A percentile compares a stretch with the other conserved stretches of the same genome.
phyloP scores from a whole-genome alignment of 805 yeast species.

The Candida ipomoeae region DNA sequence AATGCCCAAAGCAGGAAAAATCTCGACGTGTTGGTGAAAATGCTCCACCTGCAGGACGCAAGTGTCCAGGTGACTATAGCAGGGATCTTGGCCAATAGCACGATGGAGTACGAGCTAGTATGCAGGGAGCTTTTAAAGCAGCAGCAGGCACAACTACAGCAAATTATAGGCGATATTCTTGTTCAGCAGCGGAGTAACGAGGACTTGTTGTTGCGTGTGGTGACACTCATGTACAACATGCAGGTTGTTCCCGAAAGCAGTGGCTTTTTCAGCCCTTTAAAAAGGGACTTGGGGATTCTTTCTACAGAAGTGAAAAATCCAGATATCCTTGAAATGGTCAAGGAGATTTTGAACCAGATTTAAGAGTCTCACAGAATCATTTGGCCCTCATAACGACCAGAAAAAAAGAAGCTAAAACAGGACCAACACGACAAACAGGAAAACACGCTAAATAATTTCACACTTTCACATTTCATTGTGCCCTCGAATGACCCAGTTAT shows the following conservation, averaged over 20 bases:
- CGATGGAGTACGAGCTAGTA: slow-evolving; percentile 37
- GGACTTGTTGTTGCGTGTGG: slow-evolving; percentile 28
- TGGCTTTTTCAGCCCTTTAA: background rate
- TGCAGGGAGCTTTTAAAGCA: slow-evolving; percentile 20
- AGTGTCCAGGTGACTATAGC: slow-evolving; percentile 26
- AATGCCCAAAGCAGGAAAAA: slow-evolving; percentile 34
- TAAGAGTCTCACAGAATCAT: no score
- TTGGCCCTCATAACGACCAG: no score
- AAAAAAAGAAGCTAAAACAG: no score
- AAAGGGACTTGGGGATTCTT: slow-evolving; percentile 5
- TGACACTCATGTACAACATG: slow-evolving; percentile 12
- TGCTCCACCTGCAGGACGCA: slow-evolving; percentile 32
- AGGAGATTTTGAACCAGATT: slow-evolving; percentile 9
- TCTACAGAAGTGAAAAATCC: slow-evolving; percentile 1
- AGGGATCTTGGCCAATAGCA: slow-evolving; percentile 39
- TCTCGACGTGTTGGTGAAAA: slow-evolving; percentile 27
- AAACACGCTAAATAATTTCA: no score
- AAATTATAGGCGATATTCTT: slow-evolving; percentile 22
- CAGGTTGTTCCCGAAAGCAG: background rate
- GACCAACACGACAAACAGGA: no score
- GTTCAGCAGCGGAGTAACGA: slow-evolving; percentile 20
- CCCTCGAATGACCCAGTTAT: no score
- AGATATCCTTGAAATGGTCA: slow-evolving; percentile 6
- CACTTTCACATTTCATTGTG: no score
- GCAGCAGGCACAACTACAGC: slow-evolving; percentile 12